A percentile compares a stretch with the other conserved stretches of the same genome.
These are phyloP conservation scores for Erysimum pusillum DNA, from an alignment of 441 rosid species.

Conservation along the genomic window DNA sequence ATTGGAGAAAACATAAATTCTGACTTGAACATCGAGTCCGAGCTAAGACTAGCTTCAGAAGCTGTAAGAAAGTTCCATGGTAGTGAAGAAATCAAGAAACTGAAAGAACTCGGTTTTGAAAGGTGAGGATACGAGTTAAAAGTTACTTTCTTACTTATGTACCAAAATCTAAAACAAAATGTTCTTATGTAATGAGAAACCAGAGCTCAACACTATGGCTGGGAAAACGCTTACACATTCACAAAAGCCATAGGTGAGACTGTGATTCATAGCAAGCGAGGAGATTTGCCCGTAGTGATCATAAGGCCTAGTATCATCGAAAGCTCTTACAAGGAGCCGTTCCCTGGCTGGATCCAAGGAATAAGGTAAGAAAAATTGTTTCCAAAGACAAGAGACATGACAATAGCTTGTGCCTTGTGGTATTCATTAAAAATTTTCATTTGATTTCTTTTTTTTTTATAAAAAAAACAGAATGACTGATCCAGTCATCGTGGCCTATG, in stretches of 20 bases:
- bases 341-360: slow-evolving; percentile 61
- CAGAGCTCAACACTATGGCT: slow-evolving; percentile 54
- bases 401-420: neutral
- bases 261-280: slow-evolving; percentile 40
- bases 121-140: slow-evolving; percentile 16
- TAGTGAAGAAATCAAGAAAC: slow-evolving; percentile 20
- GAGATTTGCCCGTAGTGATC: slow-evolving; percentile 45
- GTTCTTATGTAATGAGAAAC: neutral
- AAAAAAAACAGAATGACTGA: slow-evolving; percentile 43
- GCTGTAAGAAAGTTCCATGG: slow-evolving; percentile 14
- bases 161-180: neutral
- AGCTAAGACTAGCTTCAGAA: slow-evolving; percentile 48
- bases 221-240: slow-evolving; percentile 46
- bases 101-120: slow-evolving; percentile 38
- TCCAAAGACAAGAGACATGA: neutral
- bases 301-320: slow-evolving; percentile 50
- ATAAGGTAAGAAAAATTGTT: slow-evolving; percentile 20
- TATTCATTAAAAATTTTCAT: neutral
- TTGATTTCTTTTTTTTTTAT: neutral
- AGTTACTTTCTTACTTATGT: neutral
- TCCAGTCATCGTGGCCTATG: slow-evolving; percentile 46
- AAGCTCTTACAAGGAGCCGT: slow-evolving; percentile 55
- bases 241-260: slow-evolving; percentile 64
- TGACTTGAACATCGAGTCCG: slow-evolving; percentile 41
- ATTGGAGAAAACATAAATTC: slow-evolving; percentile 27